These are phyloP conservation scores for Mycena capillaripes DNA, from an alignment of 768 basidiomycete genomes.

Conservation along the genomic window DNA sequence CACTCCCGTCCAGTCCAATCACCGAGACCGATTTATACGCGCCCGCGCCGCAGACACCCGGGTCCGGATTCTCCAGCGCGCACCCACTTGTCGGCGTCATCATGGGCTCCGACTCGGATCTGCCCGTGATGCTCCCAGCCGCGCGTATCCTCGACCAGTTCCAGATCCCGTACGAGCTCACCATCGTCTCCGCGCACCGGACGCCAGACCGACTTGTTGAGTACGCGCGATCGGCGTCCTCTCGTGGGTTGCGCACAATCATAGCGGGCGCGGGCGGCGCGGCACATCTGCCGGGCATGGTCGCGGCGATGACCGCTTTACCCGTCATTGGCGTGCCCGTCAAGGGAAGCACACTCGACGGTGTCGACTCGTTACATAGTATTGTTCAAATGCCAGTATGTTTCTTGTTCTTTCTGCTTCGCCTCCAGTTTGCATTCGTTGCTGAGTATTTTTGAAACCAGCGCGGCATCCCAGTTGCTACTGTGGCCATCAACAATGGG, in stretches of 20 bases:
- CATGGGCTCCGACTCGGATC: slow-evolving; percentile 99
- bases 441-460: slow-evolving; percentile 46
- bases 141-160: slow-evolving; percentile 90
- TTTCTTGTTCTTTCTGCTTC: not conserved
- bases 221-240: slow-evolving; percentile 82
- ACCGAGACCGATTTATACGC: slow-evolving; percentile 69
- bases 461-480: slow-evolving; percentile 97
- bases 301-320: slow-evolving; percentile 91
- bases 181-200: slow-evolving; percentile 96
- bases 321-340: slow-evolving; percentile 98
- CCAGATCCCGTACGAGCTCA: slow-evolving; percentile 89
- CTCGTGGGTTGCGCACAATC: slow-evolving; percentile 78
- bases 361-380: slow-evolving; percentile 96
- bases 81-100: slow-evolving; percentile 92
- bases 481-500: slow-evolving; percentile 96
- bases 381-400: slow-evolving; percentile 98
- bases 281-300: slow-evolving; percentile 98
- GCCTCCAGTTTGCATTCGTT: not conserved
- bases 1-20: slow-evolving; percentile 64
- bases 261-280: slow-evolving; percentile 99
- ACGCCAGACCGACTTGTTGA: slow-evolving; percentile 89
- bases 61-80: slow-evolving; percentile 69
- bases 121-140: slow-evolving; percentile 93
- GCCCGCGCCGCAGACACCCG: slow-evolving; percentile 57
- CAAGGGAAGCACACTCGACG: slow-evolving; percentile 93